phyloP scores from a whole-genome alignment of 2,329 filamentous ascomycete genomes.

The Penicillium occitanis region DNA sequence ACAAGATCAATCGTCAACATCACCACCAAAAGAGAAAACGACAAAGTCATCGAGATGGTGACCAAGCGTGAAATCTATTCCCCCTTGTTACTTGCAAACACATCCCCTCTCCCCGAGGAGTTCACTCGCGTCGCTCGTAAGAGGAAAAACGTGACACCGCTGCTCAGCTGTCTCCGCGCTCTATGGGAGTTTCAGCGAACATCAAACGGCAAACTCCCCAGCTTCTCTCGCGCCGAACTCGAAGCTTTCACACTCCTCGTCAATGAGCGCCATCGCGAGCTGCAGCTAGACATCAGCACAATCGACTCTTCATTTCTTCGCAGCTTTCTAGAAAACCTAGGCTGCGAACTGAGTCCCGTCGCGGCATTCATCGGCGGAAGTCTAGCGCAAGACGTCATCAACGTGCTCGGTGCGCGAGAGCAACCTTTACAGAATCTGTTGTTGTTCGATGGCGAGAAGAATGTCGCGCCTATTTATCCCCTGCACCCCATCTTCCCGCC shows the following conservation, averaged over 20 bases:
- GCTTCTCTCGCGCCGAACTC: slow-evolving; percentile 63
- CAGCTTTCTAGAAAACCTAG: slow-evolving; percentile 82
- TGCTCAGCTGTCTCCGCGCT: slow-evolving; percentile 81
- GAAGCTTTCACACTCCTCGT: slow-evolving; percentile 74
- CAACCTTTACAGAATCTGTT: slow-evolving; percentile 96
- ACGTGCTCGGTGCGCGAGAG: slow-evolving; percentile 84
- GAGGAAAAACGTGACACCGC: slow-evolving; percentile 72
- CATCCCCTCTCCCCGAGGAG: slow-evolving; percentile 71
- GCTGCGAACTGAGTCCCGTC: slow-evolving; percentile 79
- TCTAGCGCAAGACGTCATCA: slow-evolving; percentile 95
- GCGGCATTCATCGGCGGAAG: slow-evolving; percentile 86
- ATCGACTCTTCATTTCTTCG: slow-evolving; percentile 71
- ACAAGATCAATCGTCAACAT: slow-evolving; percentile 75
- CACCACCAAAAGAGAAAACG: slow-evolving; percentile 66
- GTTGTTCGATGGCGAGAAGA: slow-evolving; percentile 81
- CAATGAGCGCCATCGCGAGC: slow-evolving; percentile 72
- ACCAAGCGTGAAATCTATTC: slow-evolving; percentile 91
- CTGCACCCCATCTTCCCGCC: slow-evolving; percentile 66
- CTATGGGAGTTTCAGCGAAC: slow-evolving; percentile 80
- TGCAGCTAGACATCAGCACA: slow-evolving; percentile 67
- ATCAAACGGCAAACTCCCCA: slow-evolving; percentile 56
- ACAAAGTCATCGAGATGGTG: slow-evolving; percentile 77
- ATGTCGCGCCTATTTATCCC: slow-evolving; percentile 76
- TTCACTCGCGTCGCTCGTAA: slow-evolving; percentile 66
- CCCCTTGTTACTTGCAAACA: slow-evolving; percentile 81